Evolutionary conservation across 306 rosid genomes (phyloP).

Genomic region (Hippophae gyantsensis): DNA sequence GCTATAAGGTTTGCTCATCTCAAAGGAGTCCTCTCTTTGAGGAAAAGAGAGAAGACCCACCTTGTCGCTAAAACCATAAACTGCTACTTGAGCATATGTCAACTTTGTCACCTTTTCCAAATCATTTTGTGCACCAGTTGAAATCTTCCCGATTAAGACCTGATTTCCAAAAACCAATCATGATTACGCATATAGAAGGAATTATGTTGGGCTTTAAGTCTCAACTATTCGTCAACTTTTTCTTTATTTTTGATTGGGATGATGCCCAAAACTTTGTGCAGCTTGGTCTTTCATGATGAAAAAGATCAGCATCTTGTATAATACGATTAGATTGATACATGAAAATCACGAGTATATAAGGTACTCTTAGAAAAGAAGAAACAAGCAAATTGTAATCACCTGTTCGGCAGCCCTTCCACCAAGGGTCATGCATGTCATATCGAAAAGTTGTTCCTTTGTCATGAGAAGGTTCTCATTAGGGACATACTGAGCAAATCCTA

Average conservation of each 20-base stretch:
- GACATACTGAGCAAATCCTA: constrained; percentile 94
- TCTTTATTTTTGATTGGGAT: not conserved
- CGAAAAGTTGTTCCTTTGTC: constrained; percentile 96
- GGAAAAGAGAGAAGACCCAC: constrained; percentile 96
- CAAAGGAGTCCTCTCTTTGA: constrained; percentile 49
- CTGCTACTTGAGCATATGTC: constrained; percentile 95
- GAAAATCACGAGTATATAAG: no score
- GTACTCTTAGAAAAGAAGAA: not conserved
- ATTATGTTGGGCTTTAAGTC: not conserved
- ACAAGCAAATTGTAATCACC: constrained; percentile 28
- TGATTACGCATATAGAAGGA: not conserved
- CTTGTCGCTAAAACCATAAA: constrained; percentile 86
- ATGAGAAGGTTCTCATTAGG: constrained; percentile 85
- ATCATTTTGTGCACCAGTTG: constrained; percentile 93
- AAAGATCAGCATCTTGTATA: not conserved
- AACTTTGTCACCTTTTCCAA: constrained; percentile 92
- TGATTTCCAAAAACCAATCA: constrained; percentile 15
- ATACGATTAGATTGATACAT: no score
- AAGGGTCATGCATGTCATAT: constrained; percentile 90
- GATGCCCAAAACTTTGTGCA: not conserved
- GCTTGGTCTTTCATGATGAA: not conserved
- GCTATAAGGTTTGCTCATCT: constrained; percentile 77
- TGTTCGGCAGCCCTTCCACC: constrained; percentile 98
- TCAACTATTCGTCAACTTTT: not conserved
- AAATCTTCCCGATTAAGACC: constrained; percentile 76